Base-by-base conservation (phyloP, 345 rosid genomes). In the Draba incana region DNA sequence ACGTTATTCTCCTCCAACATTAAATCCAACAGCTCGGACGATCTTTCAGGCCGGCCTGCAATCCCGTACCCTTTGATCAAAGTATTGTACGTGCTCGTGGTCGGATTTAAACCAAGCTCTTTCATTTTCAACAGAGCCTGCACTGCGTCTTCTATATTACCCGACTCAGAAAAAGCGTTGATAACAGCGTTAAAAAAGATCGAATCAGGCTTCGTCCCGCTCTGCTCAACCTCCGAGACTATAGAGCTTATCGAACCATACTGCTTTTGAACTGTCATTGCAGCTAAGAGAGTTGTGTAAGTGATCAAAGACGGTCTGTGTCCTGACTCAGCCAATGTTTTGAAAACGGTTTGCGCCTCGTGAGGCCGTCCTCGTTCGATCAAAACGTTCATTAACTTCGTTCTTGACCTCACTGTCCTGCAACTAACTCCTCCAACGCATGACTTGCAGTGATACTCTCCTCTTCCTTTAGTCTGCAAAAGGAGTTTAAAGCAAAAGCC, bases 51-150 rank as follows among this genome's bases (percentile, higher is more conserved):
- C 75, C 75, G 66, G 46, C 85, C 88, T 3, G 85, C 73, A 49
- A 80, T 86, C 23, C 85, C 88, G 10, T 86, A 84, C 66, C 90
- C 88, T 77, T 84, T 86, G 68, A 86, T 84, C 75, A 86, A 69
- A 24, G 85, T 80, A 71, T 82, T 86, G 62, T 84, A 86, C 6
- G 88, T 84, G 55, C 90, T 86, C 13, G 84, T 82, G 13, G 82
- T 82, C 23, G 85, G 86, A 39, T 79, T 75, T 57, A 79, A 25
- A 71, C 88, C 88, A 71, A 74, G 83, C 37, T 76, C 80, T 68
- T 81, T 82, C 90, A 86, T 86, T 71, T 79, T 84, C 80, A 77
- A 60, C 60, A 86, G 46, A 4, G 76, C 76, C 42, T 71, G 71
- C 71, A 79, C 76, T 2, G 88, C 90, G 27, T 75, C 84, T 56